A percentile compares a stretch with the other conserved stretches of the same genome.
phyloP scores from a whole-genome alignment of 2,329 filamentous ascomycete genomes.

The Amylocarpus encephaloides region DNA sequence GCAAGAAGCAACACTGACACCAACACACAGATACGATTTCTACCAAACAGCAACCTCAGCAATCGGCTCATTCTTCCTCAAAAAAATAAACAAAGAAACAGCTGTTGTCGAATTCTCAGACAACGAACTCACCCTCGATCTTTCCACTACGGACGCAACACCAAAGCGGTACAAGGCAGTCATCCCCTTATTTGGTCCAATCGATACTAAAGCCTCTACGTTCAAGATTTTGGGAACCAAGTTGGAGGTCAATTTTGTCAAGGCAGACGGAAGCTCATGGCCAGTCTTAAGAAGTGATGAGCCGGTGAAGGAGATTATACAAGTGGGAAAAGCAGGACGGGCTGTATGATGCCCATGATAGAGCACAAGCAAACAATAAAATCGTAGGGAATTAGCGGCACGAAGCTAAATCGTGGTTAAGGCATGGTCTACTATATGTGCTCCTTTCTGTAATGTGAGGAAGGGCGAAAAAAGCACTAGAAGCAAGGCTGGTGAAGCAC shows the following conservation, averaged over 20 bases:
- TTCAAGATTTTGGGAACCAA: slow-evolving; percentile 67
- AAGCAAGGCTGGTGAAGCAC: no score
- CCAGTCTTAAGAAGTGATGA: slow-evolving; percentile 62
- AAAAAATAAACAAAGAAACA: slow-evolving; percentile 84
- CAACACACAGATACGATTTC: slow-evolving; percentile 64
- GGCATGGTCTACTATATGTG: no score
- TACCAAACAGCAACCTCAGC: slow-evolving; percentile 85
- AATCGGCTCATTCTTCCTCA: slow-evolving; percentile 88
- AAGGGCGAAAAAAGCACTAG: no score
- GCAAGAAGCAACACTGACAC: slow-evolving; percentile 7
- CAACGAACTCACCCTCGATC: slow-evolving; percentile 63
- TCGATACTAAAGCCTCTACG: slow-evolving; percentile 59
- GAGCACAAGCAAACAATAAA: no score
- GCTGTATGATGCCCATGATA: neutral
- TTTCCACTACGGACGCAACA: slow-evolving; percentile 70
- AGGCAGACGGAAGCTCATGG: slow-evolving; percentile 61
- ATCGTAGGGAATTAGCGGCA: no score
- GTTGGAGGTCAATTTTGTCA: slow-evolving; percentile 58
- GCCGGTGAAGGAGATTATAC: slow-evolving; percentile 73
- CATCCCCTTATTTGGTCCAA: slow-evolving; percentile 69
- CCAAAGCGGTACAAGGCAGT: slow-evolving; percentile 71
- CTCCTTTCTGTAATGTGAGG: no score
- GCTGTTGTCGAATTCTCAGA: slow-evolving; percentile 66
- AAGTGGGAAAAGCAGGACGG: slow-evolving; percentile 71
- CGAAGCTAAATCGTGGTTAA: no score